Conservation (phyloP, 345 rosid genomes). For the Cardamine chenopodiifolia region DNA sequence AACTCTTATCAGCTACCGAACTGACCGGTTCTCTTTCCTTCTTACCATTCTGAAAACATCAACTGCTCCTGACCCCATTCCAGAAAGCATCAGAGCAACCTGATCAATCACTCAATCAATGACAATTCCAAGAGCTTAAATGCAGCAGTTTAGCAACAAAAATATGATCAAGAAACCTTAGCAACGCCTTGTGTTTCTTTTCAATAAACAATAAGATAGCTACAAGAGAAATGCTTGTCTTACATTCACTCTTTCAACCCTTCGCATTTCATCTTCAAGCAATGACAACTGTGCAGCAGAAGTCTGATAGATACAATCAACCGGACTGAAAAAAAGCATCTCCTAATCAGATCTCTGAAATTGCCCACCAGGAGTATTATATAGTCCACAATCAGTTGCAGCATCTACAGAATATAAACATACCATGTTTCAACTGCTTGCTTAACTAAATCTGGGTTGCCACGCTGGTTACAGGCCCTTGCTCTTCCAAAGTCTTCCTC, state of each 20-base stretch:
- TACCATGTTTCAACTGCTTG: conserved; percentile 97
- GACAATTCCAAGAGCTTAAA: conserved; percentile 4
- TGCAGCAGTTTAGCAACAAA: conserved; percentile 1
- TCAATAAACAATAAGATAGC: neutral
- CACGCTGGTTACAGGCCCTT: conserved; percentile 73
- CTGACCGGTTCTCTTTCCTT: neutral
- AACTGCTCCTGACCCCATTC: conserved; percentile 76
- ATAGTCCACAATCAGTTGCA: neutral
- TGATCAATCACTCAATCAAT: conserved; percentile 48
- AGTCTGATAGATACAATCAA: conserved; percentile 94
- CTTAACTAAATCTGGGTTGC: conserved; percentile 58
- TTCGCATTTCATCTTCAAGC: conserved; percentile 97
- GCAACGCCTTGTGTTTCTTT: conserved; percentile 3
- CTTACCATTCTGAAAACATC: conserved; percentile 94
- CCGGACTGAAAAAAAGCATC: conserved; percentile 64
- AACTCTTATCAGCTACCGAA: conserved; percentile 4
- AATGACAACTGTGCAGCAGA: conserved; percentile 90
- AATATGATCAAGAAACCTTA: neutral
- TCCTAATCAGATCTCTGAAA: conserved; percentile 4
- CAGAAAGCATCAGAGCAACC: conserved; percentile 97
- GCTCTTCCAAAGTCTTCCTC: conserved; percentile 99
- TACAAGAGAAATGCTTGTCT: conserved; percentile 28
- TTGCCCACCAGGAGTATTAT: neutral
- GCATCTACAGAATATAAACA: neutral
- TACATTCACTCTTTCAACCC: conserved; percentile 97